These are phyloP conservation scores for Yamadazyma diddensiae DNA, from an alignment of 1,139 yeast species.

Conservation along the genomic window DNA sequence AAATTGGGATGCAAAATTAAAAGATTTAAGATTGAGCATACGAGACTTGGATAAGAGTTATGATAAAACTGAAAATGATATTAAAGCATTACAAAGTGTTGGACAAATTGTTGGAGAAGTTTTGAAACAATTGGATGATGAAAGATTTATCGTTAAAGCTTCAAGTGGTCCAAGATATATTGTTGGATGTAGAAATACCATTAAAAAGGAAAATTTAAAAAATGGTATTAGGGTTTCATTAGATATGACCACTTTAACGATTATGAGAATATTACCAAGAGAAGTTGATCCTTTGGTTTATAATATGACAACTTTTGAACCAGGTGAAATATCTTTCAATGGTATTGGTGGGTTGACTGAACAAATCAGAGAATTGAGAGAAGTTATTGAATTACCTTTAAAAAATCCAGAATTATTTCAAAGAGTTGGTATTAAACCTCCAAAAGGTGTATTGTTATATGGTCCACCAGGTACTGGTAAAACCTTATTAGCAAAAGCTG, in stretches of 20 bases:
- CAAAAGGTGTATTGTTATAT: slow-evolving; percentile 93
- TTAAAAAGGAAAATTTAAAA: slow-evolving; percentile 76
- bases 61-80: slow-evolving; percentile 94
- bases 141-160: slow-evolving; percentile 93
- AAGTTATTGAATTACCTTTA: slow-evolving; percentile 94
- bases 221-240: slow-evolving; percentile 96
- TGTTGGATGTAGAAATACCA: slow-evolving; percentile 94
- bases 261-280: slow-evolving; percentile 95
- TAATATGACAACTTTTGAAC: slow-evolving; percentile 97
- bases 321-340: slow-evolving; percentile 91
- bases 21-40: slow-evolving; percentile 78
- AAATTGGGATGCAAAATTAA: slow-evolving; percentile 90
- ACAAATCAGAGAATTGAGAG: slow-evolving; percentile 94
- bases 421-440: slow-evolving; percentile 96
- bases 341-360: slow-evolving; percentile 97
- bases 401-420: slow-evolving; percentile 95
- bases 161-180: slow-evolving; percentile 97
- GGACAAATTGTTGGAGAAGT: slow-evolving; percentile 99
- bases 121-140: slow-evolving; percentile 91
- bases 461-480: slow-evolving; percentile 99
- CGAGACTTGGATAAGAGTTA: slow-evolving; percentile 81
- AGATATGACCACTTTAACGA: slow-evolving; percentile 96
- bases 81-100: slow-evolving; percentile 93
- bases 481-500: slow-evolving; percentile 93
- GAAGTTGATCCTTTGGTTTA: slow-evolving; percentile 98